phyloP scores from a whole-genome alignment of 2,329 filamentous ascomycete species.

The Pseudocercospora cruenta region DNA sequence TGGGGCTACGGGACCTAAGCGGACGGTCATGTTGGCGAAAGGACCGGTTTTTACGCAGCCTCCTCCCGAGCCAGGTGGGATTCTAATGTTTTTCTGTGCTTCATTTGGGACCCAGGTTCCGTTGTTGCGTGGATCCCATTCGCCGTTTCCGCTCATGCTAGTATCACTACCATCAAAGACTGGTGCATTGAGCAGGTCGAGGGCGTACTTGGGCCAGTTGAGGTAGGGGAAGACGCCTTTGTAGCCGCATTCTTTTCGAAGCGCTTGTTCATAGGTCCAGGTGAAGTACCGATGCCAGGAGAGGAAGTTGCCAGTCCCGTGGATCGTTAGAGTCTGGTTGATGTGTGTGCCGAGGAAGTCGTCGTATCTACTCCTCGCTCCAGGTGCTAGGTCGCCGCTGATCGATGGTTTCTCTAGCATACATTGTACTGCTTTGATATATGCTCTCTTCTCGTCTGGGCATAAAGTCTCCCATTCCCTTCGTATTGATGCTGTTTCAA shows the following conservation, averaged over 20 bases:
- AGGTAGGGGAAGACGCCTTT: slow-evolving; percentile 38
- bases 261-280: slow-evolving; percentile 48
- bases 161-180: slow-evolving; percentile 60
- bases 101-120: slow-evolving; percentile 41
- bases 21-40: slow-evolving; percentile 43
- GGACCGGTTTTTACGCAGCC: slow-evolving; percentile 59
- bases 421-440: slow-evolving; percentile 39
- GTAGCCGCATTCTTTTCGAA: slow-evolving; percentile 50
- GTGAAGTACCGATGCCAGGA: slow-evolving; percentile 50
- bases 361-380: slow-evolving; percentile 32
- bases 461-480: slow-evolving; percentile 47
- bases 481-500: slow-evolving; percentile 45
- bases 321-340: slow-evolving; percentile 34
- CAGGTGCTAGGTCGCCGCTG: slow-evolving; percentile 30
- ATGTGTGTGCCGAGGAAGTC: slow-evolving; percentile 34
- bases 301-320: slow-evolving; percentile 33
- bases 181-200: slow-evolving; percentile 51
- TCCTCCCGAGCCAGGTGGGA: slow-evolving; percentile 54
- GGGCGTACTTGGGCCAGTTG: slow-evolving; percentile 47
- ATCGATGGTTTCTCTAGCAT: slow-evolving; percentile 33
- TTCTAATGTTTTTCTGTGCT: slow-evolving; percentile 11
- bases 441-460: slow-evolving; percentile 32
- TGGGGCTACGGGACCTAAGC: slow-evolving; percentile 22
- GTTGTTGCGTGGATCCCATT: slow-evolving; percentile 30
- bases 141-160: slow-evolving; percentile 40